Percentiles rank a stretch among this genome's conserved stretches.
phyloP scores from a whole-genome alignment of 345 rosid genomes.

The Laguncularia racemosa region DNA sequence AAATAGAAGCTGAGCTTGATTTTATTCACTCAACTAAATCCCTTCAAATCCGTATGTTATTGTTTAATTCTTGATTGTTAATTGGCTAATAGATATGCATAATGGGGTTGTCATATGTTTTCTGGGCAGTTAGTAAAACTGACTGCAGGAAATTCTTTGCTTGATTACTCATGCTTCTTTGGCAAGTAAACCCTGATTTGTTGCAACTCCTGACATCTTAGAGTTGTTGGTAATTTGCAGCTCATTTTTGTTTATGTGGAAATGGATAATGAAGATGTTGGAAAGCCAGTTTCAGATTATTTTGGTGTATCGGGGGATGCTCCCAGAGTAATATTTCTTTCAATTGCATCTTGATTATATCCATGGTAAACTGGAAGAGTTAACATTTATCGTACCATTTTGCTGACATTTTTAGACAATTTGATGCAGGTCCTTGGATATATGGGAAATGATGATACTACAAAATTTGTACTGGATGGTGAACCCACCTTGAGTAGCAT shows the following conservation, averaged over 20 bases:
- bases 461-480: slow-evolving; percentile 56
- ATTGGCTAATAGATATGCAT: too few species aligned
- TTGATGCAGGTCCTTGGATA: slow-evolving; percentile 62
- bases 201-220: neutral
- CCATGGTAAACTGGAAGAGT: neutral
- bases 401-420: neutral
- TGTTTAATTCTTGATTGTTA: too few species aligned
- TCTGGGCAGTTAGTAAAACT: too few species aligned
- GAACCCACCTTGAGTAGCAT: slow-evolving; percentile 60
- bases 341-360: neutral
- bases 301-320: slow-evolving; percentile 68
- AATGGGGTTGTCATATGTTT: too few species aligned
- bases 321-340: slow-evolving; percentile 42
- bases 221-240: slow-evolving; percentile 27
- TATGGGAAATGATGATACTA: slow-evolving; percentile 81
- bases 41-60: too few species aligned
- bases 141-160: too few species aligned
- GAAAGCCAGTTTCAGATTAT: slow-evolving; percentile 90
- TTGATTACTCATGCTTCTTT: too few species aligned
- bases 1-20: too few species aligned
- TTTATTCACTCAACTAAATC: too few species aligned
- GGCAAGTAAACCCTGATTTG: neutral
- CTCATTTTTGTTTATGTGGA: slow-evolving; percentile 82
- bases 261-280: slow-evolving; percentile 85
- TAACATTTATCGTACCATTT: neutral